Evolutionary conservation across 768 basidiomycete genomes (phyloP).

Genomic region (Pseudohyphozyma bogoriensis): DNA sequence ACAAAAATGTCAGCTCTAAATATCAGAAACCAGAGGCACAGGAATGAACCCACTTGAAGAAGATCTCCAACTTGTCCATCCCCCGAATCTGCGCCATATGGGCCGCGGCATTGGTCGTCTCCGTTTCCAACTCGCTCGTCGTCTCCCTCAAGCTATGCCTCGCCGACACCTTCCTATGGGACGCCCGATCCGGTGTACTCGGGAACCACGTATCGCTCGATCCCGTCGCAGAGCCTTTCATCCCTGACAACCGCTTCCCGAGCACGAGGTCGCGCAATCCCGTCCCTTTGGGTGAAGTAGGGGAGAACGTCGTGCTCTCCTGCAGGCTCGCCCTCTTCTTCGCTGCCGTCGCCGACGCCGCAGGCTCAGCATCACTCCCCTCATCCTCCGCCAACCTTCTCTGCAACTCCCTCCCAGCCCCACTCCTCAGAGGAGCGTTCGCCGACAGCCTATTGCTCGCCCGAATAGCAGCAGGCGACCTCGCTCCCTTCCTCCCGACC

Average conservation of each 20-base stretch:
- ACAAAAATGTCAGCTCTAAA: too few species aligned
- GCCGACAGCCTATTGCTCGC: too few species aligned
- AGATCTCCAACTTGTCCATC: constrained; percentile 28
- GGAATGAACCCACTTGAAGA: constrained; percentile 16
- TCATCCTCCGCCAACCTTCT: neutral
- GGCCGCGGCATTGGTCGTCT: neutral
- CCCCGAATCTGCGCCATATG: constrained; percentile 3
- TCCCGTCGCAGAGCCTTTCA: neutral
- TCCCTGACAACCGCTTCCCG: too few species aligned
- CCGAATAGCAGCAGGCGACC: too few species aligned
- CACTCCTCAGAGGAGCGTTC: constrained; percentile 3
- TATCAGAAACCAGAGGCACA: neutral
- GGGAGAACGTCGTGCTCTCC: too few species aligned
- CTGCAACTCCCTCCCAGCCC: neutral
- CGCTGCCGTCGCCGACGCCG: too few species aligned
- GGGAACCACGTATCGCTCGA: constrained; percentile 9
- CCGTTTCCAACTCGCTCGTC: neutral
- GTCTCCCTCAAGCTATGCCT: neutral
- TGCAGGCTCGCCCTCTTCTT: too few species aligned
- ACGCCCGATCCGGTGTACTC: neutral
- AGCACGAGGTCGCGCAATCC: too few species aligned
- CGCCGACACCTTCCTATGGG: neutral
- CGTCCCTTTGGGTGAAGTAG: too few species aligned
- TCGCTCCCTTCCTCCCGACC: neutral
- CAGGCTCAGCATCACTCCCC: neutral